Percentiles rank a stretch among this genome's conserved stretches.
Evolutionary conservation across 2,329 filamentous ascomycete genomes (phyloP).

Genomic region (Ceratocystiopsis minuta): DNA sequence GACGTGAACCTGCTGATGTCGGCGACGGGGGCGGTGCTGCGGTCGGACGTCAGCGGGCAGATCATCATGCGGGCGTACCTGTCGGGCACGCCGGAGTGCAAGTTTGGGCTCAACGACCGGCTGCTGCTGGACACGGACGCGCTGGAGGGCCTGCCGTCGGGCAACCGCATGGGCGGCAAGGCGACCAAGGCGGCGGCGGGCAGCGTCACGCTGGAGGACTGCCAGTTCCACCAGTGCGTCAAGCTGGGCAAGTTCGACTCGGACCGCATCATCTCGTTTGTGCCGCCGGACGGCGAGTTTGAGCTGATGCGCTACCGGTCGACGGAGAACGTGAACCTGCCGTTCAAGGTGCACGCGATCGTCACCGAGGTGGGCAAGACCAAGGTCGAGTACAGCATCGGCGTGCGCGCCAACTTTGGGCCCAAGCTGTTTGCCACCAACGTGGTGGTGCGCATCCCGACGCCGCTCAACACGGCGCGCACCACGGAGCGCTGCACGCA

Average conservation of each 20-base stretch:
- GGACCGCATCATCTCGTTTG: constrained; percentile 90
- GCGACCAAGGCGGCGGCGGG: constrained; percentile 90
- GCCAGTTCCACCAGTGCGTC: constrained; percentile 97
- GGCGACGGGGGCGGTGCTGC: constrained; percentile 84
- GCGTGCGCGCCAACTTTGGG: constrained; percentile 92
- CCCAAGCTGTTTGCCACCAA: constrained; percentile 95
- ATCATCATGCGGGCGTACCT: constrained; percentile 98
- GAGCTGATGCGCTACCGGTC: constrained; percentile 97
- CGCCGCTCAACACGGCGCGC: constrained; percentile 86
- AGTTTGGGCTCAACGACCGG: constrained; percentile 93
- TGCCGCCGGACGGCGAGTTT: constrained; percentile 93
- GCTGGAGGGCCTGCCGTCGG: constrained; percentile 46
- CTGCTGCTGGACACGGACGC: constrained; percentile 71
- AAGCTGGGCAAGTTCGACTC: constrained; percentile 94
- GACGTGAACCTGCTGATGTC: constrained; percentile 98
- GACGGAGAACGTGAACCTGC: constrained; percentile 94
- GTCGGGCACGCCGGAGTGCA: constrained; percentile 91
- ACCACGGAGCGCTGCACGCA: constrained; percentile 87
- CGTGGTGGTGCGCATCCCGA: constrained; percentile 83
- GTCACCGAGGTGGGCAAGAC: constrained; percentile 94
- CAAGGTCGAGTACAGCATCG: constrained; percentile 97
- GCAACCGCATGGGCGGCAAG: constrained; percentile 65
- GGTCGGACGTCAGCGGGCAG: constrained; percentile 90
- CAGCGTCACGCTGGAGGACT: constrained; percentile 90
- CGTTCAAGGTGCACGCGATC: constrained; percentile 97